These are phyloP conservation scores for Penicillium herquei DNA, from an alignment of 495 filamentous ascomycete species.

Conservation along the genomic window DNA sequence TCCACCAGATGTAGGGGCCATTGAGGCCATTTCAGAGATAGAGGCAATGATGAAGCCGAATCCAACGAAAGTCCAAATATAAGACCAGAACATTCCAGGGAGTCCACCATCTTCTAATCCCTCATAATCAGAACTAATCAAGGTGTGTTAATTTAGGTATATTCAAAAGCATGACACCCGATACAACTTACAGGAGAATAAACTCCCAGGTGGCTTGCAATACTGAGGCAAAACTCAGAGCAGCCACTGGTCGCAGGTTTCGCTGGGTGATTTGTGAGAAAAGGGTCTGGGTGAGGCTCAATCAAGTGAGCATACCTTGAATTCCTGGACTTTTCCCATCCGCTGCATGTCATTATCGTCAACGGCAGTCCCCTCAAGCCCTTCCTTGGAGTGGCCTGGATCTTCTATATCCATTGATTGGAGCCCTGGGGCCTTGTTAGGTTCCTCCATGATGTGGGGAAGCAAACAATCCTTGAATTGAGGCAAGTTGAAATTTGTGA, in stretches of 20 bases:
- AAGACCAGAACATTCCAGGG: slow-evolving; percentile 33
- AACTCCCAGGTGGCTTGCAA: slow-evolving; percentile 31
- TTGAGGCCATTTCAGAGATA: slow-evolving; percentile 42
- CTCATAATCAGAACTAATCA: slow-evolving; percentile 12
- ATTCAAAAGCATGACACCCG: not conserved
- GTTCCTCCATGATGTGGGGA: not conserved
- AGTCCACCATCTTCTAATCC: slow-evolving; percentile 20
- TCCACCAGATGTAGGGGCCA: slow-evolving; percentile 34
- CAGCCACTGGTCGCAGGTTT: slow-evolving; percentile 24
- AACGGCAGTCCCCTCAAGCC: not conserved
- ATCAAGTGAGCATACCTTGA: slow-evolving; percentile 6
- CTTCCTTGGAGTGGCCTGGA: not conserved
- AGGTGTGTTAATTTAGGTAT: not conserved
- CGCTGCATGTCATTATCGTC: slow-evolving; percentile 13
- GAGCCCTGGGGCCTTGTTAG: not conserved
- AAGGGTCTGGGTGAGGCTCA: not conserved
- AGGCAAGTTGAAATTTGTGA: no score
- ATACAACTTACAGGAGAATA: slow-evolving; percentile 19
- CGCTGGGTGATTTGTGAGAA: slow-evolving; percentile 6
- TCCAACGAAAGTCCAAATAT: slow-evolving; percentile 33
- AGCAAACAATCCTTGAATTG: no score
- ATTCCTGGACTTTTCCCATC: slow-evolving; percentile 15
- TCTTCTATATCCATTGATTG: slow-evolving; percentile 4
- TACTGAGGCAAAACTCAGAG: slow-evolving; percentile 27
- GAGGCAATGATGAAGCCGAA: slow-evolving; percentile 33